Evolutionary conservation across 129 eudicot species (phyloP).

Genomic region (Apium graveolens): DNA sequence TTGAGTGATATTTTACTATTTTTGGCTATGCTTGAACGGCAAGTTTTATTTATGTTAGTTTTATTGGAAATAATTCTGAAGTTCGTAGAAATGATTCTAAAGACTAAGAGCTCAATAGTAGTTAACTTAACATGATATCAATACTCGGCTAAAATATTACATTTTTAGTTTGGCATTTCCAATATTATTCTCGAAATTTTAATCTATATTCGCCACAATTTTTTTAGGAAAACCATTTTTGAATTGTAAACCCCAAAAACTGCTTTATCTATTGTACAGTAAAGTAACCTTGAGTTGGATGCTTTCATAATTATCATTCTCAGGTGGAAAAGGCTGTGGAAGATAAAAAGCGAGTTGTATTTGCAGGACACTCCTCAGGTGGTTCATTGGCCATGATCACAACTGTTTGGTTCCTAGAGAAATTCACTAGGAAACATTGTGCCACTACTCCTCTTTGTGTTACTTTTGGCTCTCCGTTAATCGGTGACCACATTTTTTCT

Average conservation of each 20-base stretch:
- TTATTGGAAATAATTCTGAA: too few species aligned
- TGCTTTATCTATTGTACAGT: neutral
- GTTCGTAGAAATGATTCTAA: too few species aligned
- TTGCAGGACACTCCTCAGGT: conserved; percentile 80
- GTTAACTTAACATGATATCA: too few species aligned
- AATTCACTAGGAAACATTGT: conserved; percentile 25
- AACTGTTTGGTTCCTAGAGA: conserved; percentile 73
- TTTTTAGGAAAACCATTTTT: neutral
- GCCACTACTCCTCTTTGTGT: conserved; percentile 15
- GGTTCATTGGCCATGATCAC: conserved; percentile 70
- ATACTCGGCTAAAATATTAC: neutral
- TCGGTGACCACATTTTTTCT: conserved; percentile 47
- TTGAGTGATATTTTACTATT: too few species aligned
- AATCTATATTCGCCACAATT: neutral
- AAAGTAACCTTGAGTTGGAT: neutral
- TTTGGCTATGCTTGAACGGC: neutral
- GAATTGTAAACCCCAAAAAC: neutral
- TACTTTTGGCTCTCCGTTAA: conserved; percentile 64
- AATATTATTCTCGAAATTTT: neutral
- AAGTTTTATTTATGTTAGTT: neutral
- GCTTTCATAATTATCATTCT: neutral
- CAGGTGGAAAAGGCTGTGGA: conserved; percentile 65
- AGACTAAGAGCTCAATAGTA: too few species aligned
- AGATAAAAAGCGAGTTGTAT: conserved; percentile 45
- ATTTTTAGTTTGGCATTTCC: neutral